A percentile compares a stretch with the other conserved stretches of the same genome.
Conservation (phyloP, 345 rosid species). For the Boechera stricta region DNA sequence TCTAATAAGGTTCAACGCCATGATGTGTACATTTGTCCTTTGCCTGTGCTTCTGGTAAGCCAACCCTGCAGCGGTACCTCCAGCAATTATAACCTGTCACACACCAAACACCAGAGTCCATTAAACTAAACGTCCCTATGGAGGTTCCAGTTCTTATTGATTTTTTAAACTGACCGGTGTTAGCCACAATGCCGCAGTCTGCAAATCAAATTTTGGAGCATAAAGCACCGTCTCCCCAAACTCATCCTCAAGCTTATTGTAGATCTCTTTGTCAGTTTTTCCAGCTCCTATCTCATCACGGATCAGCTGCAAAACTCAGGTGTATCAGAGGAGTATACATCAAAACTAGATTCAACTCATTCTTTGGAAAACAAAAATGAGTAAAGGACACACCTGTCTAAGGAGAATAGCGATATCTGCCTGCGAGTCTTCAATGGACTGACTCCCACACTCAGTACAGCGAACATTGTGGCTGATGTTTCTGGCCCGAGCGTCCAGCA, state of each 20-base stretch:
- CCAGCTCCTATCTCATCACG: constrained; percentile 90
- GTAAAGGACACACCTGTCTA: constrained; percentile 62
- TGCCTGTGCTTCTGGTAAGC: constrained; percentile 74
- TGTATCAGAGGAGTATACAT: constrained; percentile 8
- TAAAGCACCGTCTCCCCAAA: constrained; percentile 96
- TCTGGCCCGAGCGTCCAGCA: constrained; percentile 85
- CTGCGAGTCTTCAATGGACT: constrained; percentile 98
- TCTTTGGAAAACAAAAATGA: constrained; percentile 1
- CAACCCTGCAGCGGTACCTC: constrained; percentile 74
- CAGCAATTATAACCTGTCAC: constrained; percentile 46
- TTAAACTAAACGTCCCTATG: constrained; percentile 1
- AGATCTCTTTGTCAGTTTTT: constrained; percentile 90
- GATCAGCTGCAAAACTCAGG: constrained; percentile 64
- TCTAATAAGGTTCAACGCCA: constrained; percentile 86
- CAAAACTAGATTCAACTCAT: background rate
- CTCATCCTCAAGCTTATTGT: constrained; percentile 87
- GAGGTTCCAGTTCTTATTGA: background rate
- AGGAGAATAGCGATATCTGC: constrained; percentile 95
- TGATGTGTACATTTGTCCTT: constrained; percentile 76
- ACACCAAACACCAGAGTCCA: constrained; percentile 10
- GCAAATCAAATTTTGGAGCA: constrained; percentile 88
- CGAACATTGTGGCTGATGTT: constrained; percentile 94
- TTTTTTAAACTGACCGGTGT: constrained; percentile 70
- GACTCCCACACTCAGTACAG: constrained; percentile 98
- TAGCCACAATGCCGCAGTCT: constrained; percentile 92